phyloP scores from a whole-genome alignment of 768 basidiomycete species.

The Suillus subaureus region DNA sequence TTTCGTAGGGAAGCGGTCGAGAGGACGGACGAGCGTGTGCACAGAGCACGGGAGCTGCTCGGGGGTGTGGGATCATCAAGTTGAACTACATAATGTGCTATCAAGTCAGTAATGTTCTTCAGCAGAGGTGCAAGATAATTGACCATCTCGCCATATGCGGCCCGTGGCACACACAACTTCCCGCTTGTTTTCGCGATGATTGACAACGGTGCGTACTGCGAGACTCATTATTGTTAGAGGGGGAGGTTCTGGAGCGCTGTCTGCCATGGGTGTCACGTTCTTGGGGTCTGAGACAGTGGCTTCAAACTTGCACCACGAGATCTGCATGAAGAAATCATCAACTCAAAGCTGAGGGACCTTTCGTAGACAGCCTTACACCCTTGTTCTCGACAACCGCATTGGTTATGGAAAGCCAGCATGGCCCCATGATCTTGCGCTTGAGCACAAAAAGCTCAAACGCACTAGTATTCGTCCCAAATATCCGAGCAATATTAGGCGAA shows the following conservation, averaged over 20 bases:
- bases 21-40: conserved; percentile 87
- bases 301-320: conserved; percentile 98
- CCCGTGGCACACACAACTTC: conserved; percentile 88
- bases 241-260: conserved; percentile 77
- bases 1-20: conserved; percentile 82
- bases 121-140: conserved; percentile 19
- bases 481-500: conserved; percentile 82
- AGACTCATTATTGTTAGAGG: conserved; percentile 91
- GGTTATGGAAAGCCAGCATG: conserved; percentile 93
- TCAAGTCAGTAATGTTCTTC: conserved; percentile 4
- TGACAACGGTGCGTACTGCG: conserved; percentile 86
- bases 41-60: conserved; percentile 82
- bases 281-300: conserved; percentile 83
- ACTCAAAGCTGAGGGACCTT: conserved; percentile 8
- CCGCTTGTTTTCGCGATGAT: conserved; percentile 91
- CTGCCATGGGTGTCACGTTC: conserved; percentile 80
- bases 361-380: conserved; percentile 55
- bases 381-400: conserved; percentile 73
- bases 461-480: conserved; percentile 90
- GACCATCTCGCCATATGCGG: conserved; percentile 79
- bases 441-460: conserved; percentile 93
- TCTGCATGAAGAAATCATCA: conserved; percentile 44
- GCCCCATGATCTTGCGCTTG: conserved; percentile 98
- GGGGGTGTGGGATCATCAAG: conserved; percentile 91
- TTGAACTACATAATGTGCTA: conserved; percentile 51